Evolutionary conservation across 129 eudicot species (phyloP).

Genomic region (Logfia minima): DNA sequence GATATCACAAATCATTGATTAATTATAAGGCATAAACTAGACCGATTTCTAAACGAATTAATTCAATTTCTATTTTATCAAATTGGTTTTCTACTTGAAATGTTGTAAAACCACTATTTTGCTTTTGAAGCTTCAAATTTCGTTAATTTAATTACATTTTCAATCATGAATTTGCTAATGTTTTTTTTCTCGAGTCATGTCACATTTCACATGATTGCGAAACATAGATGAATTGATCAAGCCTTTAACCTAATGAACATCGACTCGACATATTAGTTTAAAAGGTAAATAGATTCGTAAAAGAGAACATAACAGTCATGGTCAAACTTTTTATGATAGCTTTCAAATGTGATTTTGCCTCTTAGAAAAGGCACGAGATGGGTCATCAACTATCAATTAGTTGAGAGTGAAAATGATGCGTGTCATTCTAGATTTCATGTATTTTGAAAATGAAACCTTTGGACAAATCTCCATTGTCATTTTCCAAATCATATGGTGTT

Average conservation of each 20-base stretch:
- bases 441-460: constrained; percentile 10
- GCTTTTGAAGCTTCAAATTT: not conserved
- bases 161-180: not conserved
- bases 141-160: not conserved
- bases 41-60: not conserved
- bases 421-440: constrained; percentile 13
- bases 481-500: too few species aligned
- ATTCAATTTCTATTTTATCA: not conserved
- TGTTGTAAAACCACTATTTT: too few species aligned
- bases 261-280: not conserved
- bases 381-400: not conserved
- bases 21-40: not conserved
- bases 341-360: constrained; percentile 28
- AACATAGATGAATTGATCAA: not conserved
- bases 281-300: not conserved
- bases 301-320: not conserved
- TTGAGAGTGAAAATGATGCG: constrained; percentile 10
- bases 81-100: too few species aligned
- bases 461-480: not conserved
- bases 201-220: not conserved
- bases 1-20: constrained; percentile 5
- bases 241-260: not conserved
- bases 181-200: not conserved
- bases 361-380: constrained; percentile 12
- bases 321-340: constrained; percentile 8